Base-by-base conservation (phyloP, 192 early-diverging fungal species). In the Podila minutissima region DNA sequence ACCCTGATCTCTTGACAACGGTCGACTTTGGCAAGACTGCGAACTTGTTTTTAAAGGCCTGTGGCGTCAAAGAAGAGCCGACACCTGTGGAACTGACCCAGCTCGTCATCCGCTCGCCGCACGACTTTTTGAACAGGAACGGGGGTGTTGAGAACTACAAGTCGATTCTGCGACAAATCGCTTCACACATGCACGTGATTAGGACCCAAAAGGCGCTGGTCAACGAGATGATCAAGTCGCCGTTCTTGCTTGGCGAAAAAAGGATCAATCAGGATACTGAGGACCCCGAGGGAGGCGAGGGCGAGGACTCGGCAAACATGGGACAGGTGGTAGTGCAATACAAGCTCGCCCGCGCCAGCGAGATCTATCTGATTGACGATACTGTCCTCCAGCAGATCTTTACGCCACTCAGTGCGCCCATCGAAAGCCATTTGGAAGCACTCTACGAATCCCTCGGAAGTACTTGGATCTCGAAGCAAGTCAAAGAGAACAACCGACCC, bases 341-440 rank as follows among this genome's bases (percentile, higher is more conserved):
- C 72, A 74, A 84, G 37, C 85, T 96, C 11, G 94, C 92, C 0
- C 69, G 74, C 7, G 93, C 95, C 0, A 69, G 83, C 7, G 90
- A 94, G 48, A 93, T 97, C 29, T 94, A 88, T 68, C 82, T 97
- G 46, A 90, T 93, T 26, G 95, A 97, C 82, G 93, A 97, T 62
- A 87, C 91, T 1, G 88, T 89, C 5, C 83, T 92, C 13, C 85
- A 88, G 9, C 89, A 93, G 64, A 84, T 95, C 37, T 97, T 97
- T 73, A 83, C 82, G 0, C 95, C 95, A 3, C 77, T 94, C 6
- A 85, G 84, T 59, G 88, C 88, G 2, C 96, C 96, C 7, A 87
- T 91, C 67, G 94, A 96, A 31, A 84, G 86, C 8, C 64, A 92
- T 5, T 71, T 97, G 24, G 94, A 97, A 75, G 66, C 83, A 12